These are phyloP conservation scores for Skeletonema costatum DNA, from an alignment of 108 stramenopile species.

Conservation along the genomic window DNA sequence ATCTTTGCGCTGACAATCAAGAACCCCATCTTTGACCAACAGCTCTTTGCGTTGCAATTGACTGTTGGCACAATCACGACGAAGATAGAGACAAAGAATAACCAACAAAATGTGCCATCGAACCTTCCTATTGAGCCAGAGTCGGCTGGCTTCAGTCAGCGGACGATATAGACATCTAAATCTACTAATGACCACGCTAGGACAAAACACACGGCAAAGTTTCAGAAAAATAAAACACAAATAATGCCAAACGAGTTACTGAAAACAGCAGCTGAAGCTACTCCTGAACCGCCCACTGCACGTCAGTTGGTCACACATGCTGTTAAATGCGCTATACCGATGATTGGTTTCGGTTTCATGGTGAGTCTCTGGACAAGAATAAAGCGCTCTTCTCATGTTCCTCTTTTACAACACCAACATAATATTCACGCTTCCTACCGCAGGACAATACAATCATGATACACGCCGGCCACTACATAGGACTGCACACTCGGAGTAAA, in stretches of 20 bases:
- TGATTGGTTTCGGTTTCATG: slow-evolving; percentile 72
- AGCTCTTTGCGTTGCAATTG: too few relatives aligned
- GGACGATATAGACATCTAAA: not conserved
- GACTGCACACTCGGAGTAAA: slow-evolving; percentile 72
- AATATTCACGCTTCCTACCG: not conserved
- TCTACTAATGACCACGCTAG: not conserved
- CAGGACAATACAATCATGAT: slow-evolving; percentile 76
- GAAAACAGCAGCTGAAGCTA: not conserved
- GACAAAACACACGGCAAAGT: not conserved
- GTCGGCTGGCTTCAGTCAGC: not conserved
- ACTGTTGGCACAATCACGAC: not conserved
- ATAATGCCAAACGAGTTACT: not conserved
- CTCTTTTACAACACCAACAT: not conserved
- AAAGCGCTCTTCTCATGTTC: not conserved
- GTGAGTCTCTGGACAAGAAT: not conserved
- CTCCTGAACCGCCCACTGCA: slow-evolving; percentile 16
- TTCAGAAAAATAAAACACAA: not conserved
- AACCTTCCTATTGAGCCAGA: not conserved
- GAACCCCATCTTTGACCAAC: too few relatives aligned
- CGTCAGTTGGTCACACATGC: slow-evolving; percentile 23
- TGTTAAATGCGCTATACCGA: slow-evolving; percentile 34
- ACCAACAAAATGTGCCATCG: not conserved
- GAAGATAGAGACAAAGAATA: not conserved
- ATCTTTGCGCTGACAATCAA: too few relatives aligned
- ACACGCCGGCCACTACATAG: slow-evolving; percentile 71